Evolutionary conservation across 2,329 filamentous ascomycete species (phyloP).

Genomic region (Aureobasidium sp.): DNA sequence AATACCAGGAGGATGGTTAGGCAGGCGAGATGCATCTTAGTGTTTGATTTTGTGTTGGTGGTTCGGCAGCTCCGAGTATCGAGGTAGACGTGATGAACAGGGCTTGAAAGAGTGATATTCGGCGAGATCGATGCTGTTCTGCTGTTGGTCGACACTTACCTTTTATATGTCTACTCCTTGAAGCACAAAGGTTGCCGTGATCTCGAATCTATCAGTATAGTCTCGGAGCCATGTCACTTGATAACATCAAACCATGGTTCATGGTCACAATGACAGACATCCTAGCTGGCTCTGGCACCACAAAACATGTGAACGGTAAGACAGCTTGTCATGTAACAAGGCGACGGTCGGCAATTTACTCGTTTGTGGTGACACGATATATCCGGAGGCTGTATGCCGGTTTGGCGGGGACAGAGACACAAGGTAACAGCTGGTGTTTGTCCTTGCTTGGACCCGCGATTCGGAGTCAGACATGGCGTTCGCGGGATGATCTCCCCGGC

Average conservation of each 20-base stretch:
- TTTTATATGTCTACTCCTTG: background rate
- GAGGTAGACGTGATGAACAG: no score
- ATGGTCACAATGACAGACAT: background rate
- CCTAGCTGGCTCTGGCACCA: background rate
- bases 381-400: background rate
- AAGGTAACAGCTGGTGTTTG: background rate
- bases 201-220: background rate
- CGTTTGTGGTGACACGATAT: slow-evolving; percentile 2
- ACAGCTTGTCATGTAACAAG: background rate
- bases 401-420: background rate
- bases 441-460: background rate
- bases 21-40: background rate
- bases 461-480: slow-evolving; percentile 5
- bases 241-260: background rate
- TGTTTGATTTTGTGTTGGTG: background rate
- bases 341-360: background rate
- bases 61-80: no score
- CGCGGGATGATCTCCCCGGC: background rate
- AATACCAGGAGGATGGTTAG: background rate
- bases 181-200: background rate
- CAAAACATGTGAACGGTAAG: background rate
- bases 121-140: background rate
- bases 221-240: background rate
- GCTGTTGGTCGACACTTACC: background rate
- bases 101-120: background rate